These are phyloP conservation scores for Ceratocystis cacaofunesta DNA, from an alignment of 2,329 filamentous ascomycete genomes.

Conservation along the genomic window DNA sequence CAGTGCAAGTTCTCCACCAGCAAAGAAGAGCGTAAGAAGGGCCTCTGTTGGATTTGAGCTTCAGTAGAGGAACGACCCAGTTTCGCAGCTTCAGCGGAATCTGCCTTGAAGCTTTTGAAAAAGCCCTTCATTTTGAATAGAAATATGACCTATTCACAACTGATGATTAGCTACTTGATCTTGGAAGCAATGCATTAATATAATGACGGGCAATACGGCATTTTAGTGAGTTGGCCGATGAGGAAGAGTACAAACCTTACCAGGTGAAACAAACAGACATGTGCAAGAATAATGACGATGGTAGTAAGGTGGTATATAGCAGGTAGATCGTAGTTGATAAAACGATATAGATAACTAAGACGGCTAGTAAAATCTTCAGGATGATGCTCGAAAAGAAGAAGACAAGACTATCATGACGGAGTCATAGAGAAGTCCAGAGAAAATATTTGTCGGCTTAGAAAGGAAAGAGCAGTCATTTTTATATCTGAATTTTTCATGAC, in stretches of 20 bases:
- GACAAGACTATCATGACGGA: background rate
- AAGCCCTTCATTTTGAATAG: background rate
- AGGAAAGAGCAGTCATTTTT: background rate
- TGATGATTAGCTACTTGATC: no score
- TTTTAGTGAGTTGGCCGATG: no score
- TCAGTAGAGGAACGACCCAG: background rate
- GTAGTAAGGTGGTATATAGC: no score
- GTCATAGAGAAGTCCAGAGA: background rate
- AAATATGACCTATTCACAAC: no score
- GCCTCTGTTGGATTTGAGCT: background rate
- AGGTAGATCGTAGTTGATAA: no score
- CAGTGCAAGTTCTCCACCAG: conserved; percentile 65
- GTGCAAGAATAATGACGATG: no score
- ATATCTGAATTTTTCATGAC: conserved; percentile 1
- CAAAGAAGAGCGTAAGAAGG: conserved; percentile 22
- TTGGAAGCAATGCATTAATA: no score
- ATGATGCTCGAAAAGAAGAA: background rate
- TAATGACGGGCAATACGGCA: no score
- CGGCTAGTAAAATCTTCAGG: background rate
- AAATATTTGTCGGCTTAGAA: background rate
- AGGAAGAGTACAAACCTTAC: no score
- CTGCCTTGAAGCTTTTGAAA: background rate
- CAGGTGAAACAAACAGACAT: no score
- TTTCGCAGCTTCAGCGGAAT: background rate
- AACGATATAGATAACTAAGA: background rate